Conservation (phyloP, 1,284 basidiomycete genomes). For the Apiotrichum gamsii region DNA sequence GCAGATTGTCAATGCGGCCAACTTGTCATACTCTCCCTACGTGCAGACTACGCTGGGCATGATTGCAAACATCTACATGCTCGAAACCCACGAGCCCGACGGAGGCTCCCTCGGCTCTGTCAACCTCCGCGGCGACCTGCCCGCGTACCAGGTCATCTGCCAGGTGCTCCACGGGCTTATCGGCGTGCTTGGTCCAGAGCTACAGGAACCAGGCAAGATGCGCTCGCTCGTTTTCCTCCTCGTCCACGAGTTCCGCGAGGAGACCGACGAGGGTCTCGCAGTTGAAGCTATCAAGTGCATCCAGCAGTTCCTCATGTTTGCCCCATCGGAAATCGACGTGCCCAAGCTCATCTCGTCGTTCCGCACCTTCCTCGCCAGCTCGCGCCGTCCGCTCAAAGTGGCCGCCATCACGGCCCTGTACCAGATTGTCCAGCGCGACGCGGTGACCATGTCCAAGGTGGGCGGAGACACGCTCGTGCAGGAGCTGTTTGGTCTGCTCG, state of each 20-base stretch:
- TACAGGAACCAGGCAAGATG: constrained; percentile 80
- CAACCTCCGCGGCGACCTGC: constrained; percentile 83
- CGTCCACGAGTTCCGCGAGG: constrained; percentile 74
- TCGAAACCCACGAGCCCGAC: constrained; percentile 89
- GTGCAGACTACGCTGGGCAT: constrained; percentile 84
- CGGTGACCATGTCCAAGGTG: constrained; percentile 79
- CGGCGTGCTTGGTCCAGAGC: constrained; percentile 89
- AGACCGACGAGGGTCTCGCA: constrained; percentile 79
- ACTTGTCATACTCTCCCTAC: constrained; percentile 83
- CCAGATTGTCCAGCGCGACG: constrained; percentile 94
- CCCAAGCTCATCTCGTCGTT: constrained; percentile 70
- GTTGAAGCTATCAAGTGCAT: constrained; percentile 94
- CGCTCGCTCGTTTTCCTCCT: constrained; percentile 75
- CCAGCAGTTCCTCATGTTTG: constrained; percentile 95
- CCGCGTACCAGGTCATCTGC: constrained; percentile 85
- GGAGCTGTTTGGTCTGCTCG: constrained; percentile 88
- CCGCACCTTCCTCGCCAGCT: constrained; percentile 66
- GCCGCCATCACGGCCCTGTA: constrained; percentile 94
- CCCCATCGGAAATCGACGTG: constrained; percentile 72
- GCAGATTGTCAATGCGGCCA: constrained; percentile 84
- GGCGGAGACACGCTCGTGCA: constrained; percentile 92
- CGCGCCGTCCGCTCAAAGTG: constrained; percentile 76
- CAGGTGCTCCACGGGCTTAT: constrained; percentile 88
- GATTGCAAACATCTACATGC: constrained; percentile 81
- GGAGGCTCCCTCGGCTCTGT: constrained; percentile 77